Percentiles rank a stretch among this genome's conserved stretches.
Evolutionary conservation across 148 eudicot genomes (phyloP).

Genomic region (Polygonum maritimum): DNA sequence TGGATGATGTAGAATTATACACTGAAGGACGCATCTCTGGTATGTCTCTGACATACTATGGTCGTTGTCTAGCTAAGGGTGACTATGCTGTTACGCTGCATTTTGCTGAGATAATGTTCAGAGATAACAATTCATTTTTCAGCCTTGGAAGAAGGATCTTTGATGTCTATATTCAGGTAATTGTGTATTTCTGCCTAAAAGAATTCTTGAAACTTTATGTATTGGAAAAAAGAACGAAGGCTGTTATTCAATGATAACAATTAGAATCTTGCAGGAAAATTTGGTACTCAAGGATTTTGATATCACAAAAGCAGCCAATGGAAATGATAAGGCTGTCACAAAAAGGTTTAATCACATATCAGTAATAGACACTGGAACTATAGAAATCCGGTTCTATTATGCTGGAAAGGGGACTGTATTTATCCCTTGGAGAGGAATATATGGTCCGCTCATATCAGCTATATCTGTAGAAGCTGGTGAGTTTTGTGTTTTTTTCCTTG

Average conservation of each 20-base stretch:
- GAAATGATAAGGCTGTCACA: slow-evolving; percentile 4
- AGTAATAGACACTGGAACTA: slow-evolving; percentile 14
- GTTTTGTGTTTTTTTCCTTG: neutral
- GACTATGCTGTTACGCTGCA: slow-evolving; percentile 25
- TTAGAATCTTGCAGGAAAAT: slow-evolving; percentile 9
- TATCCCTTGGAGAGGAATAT: slow-evolving; percentile 44
- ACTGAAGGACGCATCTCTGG: slow-evolving; percentile 51
- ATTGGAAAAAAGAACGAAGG: neutral
- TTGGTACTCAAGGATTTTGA: slow-evolving; percentile 7
- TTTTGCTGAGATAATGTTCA: slow-evolving; percentile 3
- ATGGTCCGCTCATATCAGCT: slow-evolving; percentile 62
- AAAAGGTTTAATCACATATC: slow-evolving; percentile 16
- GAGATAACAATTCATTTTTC: slow-evolving; percentile 5
- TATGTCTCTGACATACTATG: slow-evolving; percentile 57
- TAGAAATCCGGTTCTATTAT: slow-evolving; percentile 46
- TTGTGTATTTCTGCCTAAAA: neutral
- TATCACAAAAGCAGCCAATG: neutral
- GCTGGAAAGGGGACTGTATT: slow-evolving; percentile 56
- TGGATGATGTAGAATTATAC: slow-evolving; percentile 31
- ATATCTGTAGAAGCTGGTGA: slow-evolving; percentile 51
- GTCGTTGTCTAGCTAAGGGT: slow-evolving; percentile 60
- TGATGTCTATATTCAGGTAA: slow-evolving; percentile 9
- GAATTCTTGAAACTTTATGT: neutral
- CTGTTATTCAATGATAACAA: neutral
- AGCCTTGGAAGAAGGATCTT: slow-evolving; percentile 10